Evolutionary conservation across 169 alveolate species (phyloP).

Genomic region (Eimeria tenella): DNA sequence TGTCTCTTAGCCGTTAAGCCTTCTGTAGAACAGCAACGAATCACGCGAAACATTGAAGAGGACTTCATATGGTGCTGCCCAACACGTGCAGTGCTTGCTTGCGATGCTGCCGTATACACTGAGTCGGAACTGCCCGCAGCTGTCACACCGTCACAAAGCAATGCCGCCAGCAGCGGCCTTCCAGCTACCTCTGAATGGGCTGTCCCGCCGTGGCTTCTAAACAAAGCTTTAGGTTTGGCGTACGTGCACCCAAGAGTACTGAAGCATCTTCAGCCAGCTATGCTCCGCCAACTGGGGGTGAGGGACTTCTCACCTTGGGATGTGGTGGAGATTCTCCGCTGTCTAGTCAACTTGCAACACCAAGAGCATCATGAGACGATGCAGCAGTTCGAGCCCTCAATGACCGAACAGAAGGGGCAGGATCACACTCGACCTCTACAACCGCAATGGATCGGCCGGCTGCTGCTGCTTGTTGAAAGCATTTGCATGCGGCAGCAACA

Average conservation of each 20-base stretch:
- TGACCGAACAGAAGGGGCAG: conserved; percentile 1
- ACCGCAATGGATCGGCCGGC: conserved; percentile 67
- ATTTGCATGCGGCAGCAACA: conserved; percentile 18
- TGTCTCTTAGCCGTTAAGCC: conserved; percentile 27
- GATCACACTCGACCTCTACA: background rate
- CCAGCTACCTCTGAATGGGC: background rate
- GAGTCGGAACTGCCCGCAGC: conserved; percentile 14
- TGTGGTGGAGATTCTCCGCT: conserved; percentile 63
- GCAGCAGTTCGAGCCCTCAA: background rate
- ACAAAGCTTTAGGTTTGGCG: conserved; percentile 17
- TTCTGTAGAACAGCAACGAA: background rate
- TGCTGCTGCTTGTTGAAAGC: conserved; percentile 51
- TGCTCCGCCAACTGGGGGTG: conserved; percentile 59
- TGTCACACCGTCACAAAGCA: background rate
- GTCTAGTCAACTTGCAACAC: conserved; percentile 32
- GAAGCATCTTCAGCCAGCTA: background rate
- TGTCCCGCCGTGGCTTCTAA: conserved; percentile 60
- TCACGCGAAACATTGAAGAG: background rate
- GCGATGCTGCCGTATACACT: background rate
- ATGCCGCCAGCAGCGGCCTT: conserved; percentile 14
- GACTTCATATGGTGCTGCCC: conserved; percentile 64
- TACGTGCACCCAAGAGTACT: conserved; percentile 70
- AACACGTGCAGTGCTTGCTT: conserved; percentile 31
- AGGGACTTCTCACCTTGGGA: conserved; percentile 65
- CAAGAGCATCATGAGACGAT: background rate